phyloP scores from a whole-genome alignment of 2,329 filamentous ascomycete genomes.

The Fusarium compactum region DNA sequence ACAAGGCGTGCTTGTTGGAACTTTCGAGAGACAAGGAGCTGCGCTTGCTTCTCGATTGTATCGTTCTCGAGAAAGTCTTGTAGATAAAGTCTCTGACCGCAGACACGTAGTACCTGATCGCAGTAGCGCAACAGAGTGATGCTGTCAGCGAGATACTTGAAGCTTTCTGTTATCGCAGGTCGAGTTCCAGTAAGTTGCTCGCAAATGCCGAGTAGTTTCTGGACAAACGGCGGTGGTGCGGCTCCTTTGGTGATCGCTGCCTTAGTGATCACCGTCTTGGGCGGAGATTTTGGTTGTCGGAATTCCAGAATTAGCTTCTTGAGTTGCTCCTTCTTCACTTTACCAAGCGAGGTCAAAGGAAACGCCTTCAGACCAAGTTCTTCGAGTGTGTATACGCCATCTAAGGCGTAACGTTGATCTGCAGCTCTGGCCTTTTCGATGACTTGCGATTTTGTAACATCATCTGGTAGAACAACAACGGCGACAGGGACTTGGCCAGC shows the following conservation, averaged over 20 bases:
- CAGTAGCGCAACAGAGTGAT: slow-evolving; percentile 55
- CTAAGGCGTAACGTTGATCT: slow-evolving; percentile 56
- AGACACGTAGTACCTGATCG: slow-evolving; percentile 47
- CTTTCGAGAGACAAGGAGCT: slow-evolving; percentile 43
- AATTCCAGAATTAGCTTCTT: slow-evolving; percentile 40
- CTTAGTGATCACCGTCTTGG: not conserved
- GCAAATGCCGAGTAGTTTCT: slow-evolving; percentile 46
- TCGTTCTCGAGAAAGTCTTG: slow-evolving; percentile 51
- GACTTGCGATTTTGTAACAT: slow-evolving; percentile 50
- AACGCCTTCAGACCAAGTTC: slow-evolving; percentile 56
- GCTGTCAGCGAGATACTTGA: slow-evolving; percentile 52
- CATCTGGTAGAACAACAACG: slow-evolving; percentile 53
- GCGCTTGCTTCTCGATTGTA: slow-evolving; percentile 51
- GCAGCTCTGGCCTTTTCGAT: slow-evolving; percentile 47
- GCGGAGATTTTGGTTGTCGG: not conserved
- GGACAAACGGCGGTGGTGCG: slow-evolving; percentile 24
- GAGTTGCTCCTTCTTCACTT: slow-evolving; percentile 58
- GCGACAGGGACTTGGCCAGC: slow-evolving; percentile 63
- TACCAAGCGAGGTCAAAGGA: slow-evolving; percentile 59
- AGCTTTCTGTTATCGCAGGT: slow-evolving; percentile 43
- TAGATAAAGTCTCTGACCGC: slow-evolving; percentile 50
- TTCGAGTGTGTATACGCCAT: slow-evolving; percentile 55
- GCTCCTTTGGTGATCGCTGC: not conserved
- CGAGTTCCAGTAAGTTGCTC: slow-evolving; percentile 48
- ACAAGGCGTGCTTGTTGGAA: slow-evolving; percentile 32